A percentile compares a stretch with the other conserved stretches of the same genome.
Conservation (phyloP, 208 protist genomes). For the Porcisia hertigi region DNA sequence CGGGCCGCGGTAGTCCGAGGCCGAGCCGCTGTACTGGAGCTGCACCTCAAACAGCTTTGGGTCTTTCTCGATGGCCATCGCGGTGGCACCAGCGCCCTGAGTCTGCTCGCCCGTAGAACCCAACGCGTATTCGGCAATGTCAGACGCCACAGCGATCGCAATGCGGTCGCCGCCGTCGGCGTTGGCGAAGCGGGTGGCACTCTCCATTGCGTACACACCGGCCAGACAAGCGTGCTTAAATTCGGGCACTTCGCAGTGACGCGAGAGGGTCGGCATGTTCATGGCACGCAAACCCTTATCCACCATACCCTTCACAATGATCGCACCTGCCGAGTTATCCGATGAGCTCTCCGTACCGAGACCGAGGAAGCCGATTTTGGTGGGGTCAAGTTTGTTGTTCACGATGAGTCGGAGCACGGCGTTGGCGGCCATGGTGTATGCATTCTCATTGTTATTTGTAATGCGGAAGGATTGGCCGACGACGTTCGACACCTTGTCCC, state of each 20-base stretch:
- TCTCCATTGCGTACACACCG: constrained; percentile 90
- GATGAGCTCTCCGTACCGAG: constrained; percentile 89
- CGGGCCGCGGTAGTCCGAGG: constrained; percentile 88
- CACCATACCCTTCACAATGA: constrained; percentile 91
- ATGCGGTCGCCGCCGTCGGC: constrained; percentile 69
- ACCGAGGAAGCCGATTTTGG: constrained; percentile 84
- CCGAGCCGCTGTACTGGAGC: constrained; percentile 70
- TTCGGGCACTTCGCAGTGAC: constrained; percentile 90
- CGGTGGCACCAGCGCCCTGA: constrained; percentile 84
- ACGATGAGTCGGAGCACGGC: constrained; percentile 88
- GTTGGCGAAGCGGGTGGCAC: constrained; percentile 66
- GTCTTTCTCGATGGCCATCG: constrained; percentile 80
- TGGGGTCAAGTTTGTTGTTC: constrained; percentile 84
- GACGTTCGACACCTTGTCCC: constrained; percentile 87
- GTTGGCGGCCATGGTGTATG: constrained; percentile 92
- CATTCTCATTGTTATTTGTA: constrained; percentile 82
- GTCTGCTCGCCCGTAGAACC: constrained; percentile 91
- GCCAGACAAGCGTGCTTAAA: constrained; percentile 94
- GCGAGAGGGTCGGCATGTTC: constrained; percentile 68
- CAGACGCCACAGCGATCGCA: constrained; percentile 87
- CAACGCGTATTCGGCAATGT: constrained; percentile 90
- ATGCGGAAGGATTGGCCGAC: constrained; percentile 91
- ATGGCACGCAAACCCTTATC: constrained; percentile 80
- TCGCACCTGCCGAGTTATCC: constrained; percentile 90
- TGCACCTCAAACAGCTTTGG: constrained; percentile 81